A percentile compares a stretch with the other conserved stretches of the same genome.
Conservation (phyloP, 2,329 filamentous ascomycete species). For the Diaporthe humulicola region DNA sequence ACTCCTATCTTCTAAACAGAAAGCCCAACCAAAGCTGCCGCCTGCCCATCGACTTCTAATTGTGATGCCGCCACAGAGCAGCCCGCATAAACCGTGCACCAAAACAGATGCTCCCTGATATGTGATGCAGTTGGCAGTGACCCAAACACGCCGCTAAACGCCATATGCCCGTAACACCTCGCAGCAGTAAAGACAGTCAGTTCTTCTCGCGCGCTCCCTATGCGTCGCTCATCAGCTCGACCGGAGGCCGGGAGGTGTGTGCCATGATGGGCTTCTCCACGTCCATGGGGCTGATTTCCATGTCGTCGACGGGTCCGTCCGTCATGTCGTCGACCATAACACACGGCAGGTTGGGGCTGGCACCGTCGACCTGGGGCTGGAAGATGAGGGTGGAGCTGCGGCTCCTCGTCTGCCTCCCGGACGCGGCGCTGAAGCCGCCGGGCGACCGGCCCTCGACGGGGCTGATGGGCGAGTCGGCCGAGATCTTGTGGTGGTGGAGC, state of each 20-base stretch:
- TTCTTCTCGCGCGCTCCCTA: conserved; percentile 38
- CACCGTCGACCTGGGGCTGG: conserved; percentile 69
- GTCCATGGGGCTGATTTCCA: conserved; percentile 57
- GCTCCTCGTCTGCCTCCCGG: conserved; percentile 56
- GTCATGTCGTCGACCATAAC: conserved; percentile 79
- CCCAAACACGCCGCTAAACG: conserved; percentile 26
- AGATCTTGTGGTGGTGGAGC: conserved; percentile 61
- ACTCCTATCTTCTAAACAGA: not conserved
- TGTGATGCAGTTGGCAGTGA: conserved; percentile 32
- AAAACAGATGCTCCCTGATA: conserved; percentile 38
- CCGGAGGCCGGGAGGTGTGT: conserved; percentile 73
- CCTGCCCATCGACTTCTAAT: conserved; percentile 15
- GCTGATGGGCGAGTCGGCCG: conserved; percentile 48
- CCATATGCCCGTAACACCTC: conserved; percentile 25
- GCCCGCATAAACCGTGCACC: conserved; percentile 26
- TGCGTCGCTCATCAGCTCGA: conserved; percentile 72
- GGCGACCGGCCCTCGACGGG: conserved; percentile 43
- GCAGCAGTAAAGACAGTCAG: conserved; percentile 8
- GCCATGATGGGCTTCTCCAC: conserved; percentile 64
- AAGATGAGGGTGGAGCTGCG: conserved; percentile 77
- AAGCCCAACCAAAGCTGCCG: conserved; percentile 10
- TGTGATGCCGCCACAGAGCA: conserved; percentile 9
- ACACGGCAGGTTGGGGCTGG: conserved; percentile 70
- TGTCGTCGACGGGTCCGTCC: conserved; percentile 60
- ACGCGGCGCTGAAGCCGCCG: conserved; percentile 35